Percentiles rank a stretch among this genome's conserved stretches.
These are phyloP conservation scores for Penicillium riverlandense DNA, from an alignment of 495 filamentous ascomycete genomes.

Conservation along the genomic window DNA sequence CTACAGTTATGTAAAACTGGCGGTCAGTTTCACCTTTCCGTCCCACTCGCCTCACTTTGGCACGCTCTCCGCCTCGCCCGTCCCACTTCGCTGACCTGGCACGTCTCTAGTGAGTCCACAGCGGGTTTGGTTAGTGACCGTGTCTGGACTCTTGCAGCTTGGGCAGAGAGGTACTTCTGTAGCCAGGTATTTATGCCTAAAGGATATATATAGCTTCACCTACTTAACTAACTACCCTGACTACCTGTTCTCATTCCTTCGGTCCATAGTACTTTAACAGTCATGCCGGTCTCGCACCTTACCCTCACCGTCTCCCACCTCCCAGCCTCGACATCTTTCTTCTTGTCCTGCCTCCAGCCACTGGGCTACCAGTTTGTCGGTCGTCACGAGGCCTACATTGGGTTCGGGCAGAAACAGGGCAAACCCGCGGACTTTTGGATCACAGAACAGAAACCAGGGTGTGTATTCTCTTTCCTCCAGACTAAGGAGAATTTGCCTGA, in stretches of 20 bases:
- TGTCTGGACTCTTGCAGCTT: too few species aligned
- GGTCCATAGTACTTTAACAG: constrained; percentile 2
- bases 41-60: too few species aligned
- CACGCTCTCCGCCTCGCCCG: too few species aligned
- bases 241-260: neutral
- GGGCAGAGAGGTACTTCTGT: too few species aligned
- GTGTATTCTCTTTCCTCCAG: constrained; percentile 8
- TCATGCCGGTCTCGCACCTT: constrained; percentile 54
- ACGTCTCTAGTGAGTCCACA: too few species aligned
- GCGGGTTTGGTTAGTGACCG: too few species aligned
- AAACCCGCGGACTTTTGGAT: constrained; percentile 53
- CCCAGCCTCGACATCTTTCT: constrained; percentile 72
- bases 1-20: too few species aligned
- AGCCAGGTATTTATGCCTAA: too few species aligned
- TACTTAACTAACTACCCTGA: constrained; percentile 2
- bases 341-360: constrained; percentile 65
- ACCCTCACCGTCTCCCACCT: constrained; percentile 66
- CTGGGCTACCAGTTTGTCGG: constrained; percentile 66
- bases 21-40: too few species aligned
- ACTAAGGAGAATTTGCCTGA: too few species aligned
- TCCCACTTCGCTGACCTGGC: too few species aligned
- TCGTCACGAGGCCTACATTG: constrained; percentile 45
- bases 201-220: too few species aligned
- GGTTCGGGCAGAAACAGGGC: constrained; percentile 46
- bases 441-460: constrained; percentile 49